phyloP scores from a whole-genome alignment of 2,329 filamentous ascomycete genomes.

The Fusarium oxysporum region DNA sequence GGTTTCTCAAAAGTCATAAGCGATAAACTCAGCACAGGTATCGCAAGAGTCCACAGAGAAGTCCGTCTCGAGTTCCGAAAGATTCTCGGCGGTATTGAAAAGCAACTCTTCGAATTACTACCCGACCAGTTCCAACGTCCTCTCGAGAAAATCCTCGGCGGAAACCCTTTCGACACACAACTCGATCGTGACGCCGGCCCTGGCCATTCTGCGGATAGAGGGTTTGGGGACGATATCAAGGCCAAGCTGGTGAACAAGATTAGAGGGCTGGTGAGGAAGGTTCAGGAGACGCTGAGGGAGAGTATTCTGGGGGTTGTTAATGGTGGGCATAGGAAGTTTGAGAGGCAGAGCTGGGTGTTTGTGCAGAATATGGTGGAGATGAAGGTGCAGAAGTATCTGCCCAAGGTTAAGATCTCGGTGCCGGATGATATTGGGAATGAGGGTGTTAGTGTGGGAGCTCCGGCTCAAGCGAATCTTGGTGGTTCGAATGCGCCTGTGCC shows the following conservation, averaged over 20 bases:
- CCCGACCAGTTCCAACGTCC: constrained; percentile 57
- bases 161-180: constrained; percentile 59
- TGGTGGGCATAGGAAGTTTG: constrained; percentile 60
- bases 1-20: constrained; percentile 60
- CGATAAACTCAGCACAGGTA: constrained; percentile 59
- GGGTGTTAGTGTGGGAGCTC: constrained; percentile 57
- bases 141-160: constrained; percentile 59
- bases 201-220: constrained; percentile 48
- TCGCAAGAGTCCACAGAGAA: constrained; percentile 57
- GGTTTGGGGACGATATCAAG: constrained; percentile 58
- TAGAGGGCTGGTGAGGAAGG: constrained; percentile 56
- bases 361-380: constrained; percentile 59
- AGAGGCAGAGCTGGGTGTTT: constrained; percentile 59
- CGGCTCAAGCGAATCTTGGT: constrained; percentile 49
- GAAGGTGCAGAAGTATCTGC: constrained; percentile 60
- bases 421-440: constrained; percentile 61
- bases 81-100: constrained; percentile 57
- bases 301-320: constrained; percentile 59
- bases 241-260: constrained; percentile 58
- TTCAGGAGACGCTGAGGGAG: constrained; percentile 59
- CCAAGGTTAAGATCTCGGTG: constrained; percentile 58
- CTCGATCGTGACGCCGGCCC: constrained; percentile 52
- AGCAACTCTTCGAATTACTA: constrained; percentile 58
- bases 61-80: constrained; percentile 61
- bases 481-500: constrained; percentile 47